Percentiles rank a stretch among this genome's conserved stretches.
These are phyloP conservation scores for Populus tremula DNA, from an alignment of 345 rosid genomes.

Conservation along the genomic window DNA sequence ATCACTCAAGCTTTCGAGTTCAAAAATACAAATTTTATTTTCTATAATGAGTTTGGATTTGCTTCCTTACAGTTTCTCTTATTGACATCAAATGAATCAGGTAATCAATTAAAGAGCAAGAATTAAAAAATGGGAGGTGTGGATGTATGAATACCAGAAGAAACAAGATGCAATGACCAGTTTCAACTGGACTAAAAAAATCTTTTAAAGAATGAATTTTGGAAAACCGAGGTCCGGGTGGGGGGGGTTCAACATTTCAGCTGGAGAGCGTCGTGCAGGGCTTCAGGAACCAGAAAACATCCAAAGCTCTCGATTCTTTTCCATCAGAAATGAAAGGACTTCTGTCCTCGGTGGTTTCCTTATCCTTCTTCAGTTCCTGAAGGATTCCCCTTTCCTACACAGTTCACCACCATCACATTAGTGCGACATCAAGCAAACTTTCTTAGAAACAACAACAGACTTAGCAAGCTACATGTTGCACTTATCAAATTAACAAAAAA, in stretches of 20 bases:
- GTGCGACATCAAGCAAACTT: neutral
- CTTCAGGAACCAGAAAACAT: constrained; percentile 90
- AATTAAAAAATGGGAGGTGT: neutral
- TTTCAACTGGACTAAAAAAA: neutral
- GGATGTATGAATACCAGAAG: constrained; percentile 4
- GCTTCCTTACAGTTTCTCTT: constrained; percentile 23
- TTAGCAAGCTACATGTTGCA: too few relatives aligned
- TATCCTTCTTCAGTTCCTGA: constrained; percentile 52
- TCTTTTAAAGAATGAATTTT: constrained; percentile 28
- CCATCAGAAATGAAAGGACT: constrained; percentile 37
- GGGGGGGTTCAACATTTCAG: constrained; percentile 11
- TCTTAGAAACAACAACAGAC: too few relatives aligned
- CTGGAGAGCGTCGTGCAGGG: constrained; percentile 77
- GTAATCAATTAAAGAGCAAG: neutral
- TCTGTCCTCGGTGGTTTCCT: constrained; percentile 33
- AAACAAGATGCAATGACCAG: neutral
- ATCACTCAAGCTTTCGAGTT: neutral
- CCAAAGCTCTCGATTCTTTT: constrained; percentile 53
- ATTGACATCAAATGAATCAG: constrained; percentile 26
- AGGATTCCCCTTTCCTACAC: constrained; percentile 55
- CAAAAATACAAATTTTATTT: constrained; percentile 12
- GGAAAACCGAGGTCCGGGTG: neutral
- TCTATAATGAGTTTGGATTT: constrained; percentile 13
- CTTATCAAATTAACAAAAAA: too few relatives aligned
- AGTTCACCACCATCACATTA: neutral